These are phyloP conservation scores for Limonium bicolor DNA, from an alignment of 148 eudicot species.

Conservation along the genomic window DNA sequence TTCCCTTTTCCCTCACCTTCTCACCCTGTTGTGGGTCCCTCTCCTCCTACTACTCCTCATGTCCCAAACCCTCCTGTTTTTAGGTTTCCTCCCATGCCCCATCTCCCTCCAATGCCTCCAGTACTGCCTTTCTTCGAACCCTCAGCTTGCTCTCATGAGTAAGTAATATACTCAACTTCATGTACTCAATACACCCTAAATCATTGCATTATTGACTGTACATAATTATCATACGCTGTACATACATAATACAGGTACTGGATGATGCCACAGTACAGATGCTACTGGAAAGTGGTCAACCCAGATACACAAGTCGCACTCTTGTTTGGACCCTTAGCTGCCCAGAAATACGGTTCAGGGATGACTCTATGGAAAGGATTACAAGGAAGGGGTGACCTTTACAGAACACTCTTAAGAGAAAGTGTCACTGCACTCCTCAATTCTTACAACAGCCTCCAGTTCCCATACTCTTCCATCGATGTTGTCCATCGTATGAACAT, in stretches of 20 bases:
- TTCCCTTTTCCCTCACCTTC: conserved; percentile 9
- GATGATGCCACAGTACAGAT: conserved; percentile 60
- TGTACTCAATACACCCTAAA: background rate
- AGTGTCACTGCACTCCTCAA: conserved; percentile 65
- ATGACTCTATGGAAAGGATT: conserved; percentile 33
- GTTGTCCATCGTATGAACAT: conserved; percentile 32
- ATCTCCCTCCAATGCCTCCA: conserved; percentile 39
- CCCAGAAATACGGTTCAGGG: conserved; percentile 40
- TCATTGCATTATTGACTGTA: background rate
- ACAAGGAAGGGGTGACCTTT: conserved; percentile 64
- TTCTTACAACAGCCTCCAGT: conserved; percentile 50
- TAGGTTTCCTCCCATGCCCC: conserved; percentile 15
- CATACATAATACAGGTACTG: conserved; percentile 65
- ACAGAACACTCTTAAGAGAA: conserved; percentile 75
- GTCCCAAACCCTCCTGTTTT: conserved; percentile 12
- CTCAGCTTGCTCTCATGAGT: conserved; percentile 67
- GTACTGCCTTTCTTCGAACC: conserved; percentile 42
- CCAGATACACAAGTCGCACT: conserved; percentile 58
- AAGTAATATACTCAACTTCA: conserved; percentile 6
- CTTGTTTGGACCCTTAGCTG: conserved; percentile 59
- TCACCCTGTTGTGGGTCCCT: conserved; percentile 9
- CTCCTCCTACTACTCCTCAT: conserved; percentile 5
- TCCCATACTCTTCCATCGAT: conserved; percentile 39
- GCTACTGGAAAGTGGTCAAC: conserved; percentile 59
- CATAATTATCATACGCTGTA: too few relatives aligned